Base-by-base conservation (phyloP, 73 alveolate species). In the Paramecium primaurelia region DNA sequence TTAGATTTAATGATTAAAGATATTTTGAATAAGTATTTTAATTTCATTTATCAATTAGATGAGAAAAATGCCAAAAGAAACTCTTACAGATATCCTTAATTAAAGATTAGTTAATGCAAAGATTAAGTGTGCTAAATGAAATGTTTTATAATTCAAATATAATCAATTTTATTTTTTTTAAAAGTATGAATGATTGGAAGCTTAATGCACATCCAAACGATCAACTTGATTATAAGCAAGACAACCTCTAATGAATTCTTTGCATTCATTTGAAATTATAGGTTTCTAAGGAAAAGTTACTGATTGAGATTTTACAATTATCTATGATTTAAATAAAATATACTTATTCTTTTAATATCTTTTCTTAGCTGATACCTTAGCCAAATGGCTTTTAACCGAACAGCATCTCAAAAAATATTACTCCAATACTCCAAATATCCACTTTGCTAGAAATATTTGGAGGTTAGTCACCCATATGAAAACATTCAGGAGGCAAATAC, bases 401-500 rank as follows among this genome's bases (percentile, higher is more conserved):
- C 1, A 84, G 60, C 85, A 95, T 71, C 60, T 95, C 97, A 58
- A 71, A 95, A 32, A 86, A 83, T 12, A 95, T 85, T 22, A 93
- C 95, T 45, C 97, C 97, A 64, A 95, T 45, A 64, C 92, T 73
- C 96, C 97, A 95, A 22, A 95, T 73, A 95, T 95, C 97, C 4
- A 95, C 95, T 45, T 90, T 92, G 12, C 64, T 44, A 20, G 94
- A 71, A 25, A 89, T 89, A 30, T 44, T 68, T 8, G 94, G 90
- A 42, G 95, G 96, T 95, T 94, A 89, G 11, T 94, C 96, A 58
- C 97, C 90, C 83, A 93, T 95, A 90, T 93, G 94, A 69, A 96
- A 96, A 40, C 98, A 95, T 87, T 96, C 99, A 4, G 99, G 99
- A 51, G 99, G 98, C 84, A 95, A 95, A 94, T 96, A 96, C 98